Evolutionary conservation across 225 moss, liverwort and hornwort genomes (phyloP), one percentile per base, ranked within the genome.

Genomic region (Marchantia polymorpha): DNA sequence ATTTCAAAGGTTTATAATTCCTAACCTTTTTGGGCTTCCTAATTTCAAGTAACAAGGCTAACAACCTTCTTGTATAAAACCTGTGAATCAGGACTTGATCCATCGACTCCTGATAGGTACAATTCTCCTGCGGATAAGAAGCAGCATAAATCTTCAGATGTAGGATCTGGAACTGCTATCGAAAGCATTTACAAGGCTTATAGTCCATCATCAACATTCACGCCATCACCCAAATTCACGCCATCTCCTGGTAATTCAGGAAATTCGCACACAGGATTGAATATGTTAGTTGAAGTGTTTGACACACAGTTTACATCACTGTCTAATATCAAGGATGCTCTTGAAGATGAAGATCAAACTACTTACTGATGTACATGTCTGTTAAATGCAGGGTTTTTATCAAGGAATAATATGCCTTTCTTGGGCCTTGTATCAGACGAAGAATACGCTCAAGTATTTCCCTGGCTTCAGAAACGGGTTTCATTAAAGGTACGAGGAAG

Each of bases 401-500:
- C 75, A 0, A 75, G 60, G 22, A 31, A 16, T 53, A 79, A 81
- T 79, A 64, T 83, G 75, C 49, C 85, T 26, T 82, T 88, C 55
- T 74, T 94, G 68, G 79, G 78, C 73, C 83, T 84, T 71, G 88
- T 94, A 46, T 84, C 86, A 6, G 77, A 68, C 69, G 90, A 84
- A 71, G 90, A 92, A 79, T 96, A 89, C 75, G 84, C 89, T 66
- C 90, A 79, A 52, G 84, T 87, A 52, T 89, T 88, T 17, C 51
- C 77, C 11, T 94, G 84, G 83, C 84, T 96, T 39, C 92, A 85
- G 79, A 67, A 75, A 74, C 83, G 86, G 48, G 88, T 96, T 71
- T 83, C 94, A 39, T 73, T 96, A 67, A 83, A 91, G 92, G 94
- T 96, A 84, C 7, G 69, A 20, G 60, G 13, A 60, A 31, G 72